A percentile compares a stretch with the other conserved stretches of the same genome.
Evolutionary conservation across 257 asterid genomes (phyloP).

Genomic region (Salvia hispanica): DNA sequence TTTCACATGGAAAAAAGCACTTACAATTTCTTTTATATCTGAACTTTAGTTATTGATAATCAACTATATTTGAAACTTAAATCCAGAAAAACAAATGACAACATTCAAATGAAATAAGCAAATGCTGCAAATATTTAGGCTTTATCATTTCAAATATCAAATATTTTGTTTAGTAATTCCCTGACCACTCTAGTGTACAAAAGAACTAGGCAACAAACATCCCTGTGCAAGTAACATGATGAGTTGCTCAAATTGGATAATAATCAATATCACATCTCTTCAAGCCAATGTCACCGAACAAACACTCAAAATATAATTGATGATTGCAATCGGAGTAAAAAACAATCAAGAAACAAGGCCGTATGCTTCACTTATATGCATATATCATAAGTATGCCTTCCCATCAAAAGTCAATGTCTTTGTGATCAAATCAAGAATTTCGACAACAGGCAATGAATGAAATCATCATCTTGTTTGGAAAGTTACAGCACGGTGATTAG

Average conservation of each 20-base stretch:
- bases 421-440: not conserved
- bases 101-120: constrained; percentile 5
- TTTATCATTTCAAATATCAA: constrained; percentile 3
- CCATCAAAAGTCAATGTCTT: not conserved
- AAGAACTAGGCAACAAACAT: too few species aligned
- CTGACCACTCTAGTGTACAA: too few species aligned
- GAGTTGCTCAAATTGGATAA: too few species aligned
- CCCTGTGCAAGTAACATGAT: too few species aligned
- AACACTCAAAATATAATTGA: constrained; percentile 1
- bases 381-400: not conserved
- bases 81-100: not conserved
- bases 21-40: not conserved
- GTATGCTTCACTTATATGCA: not conserved
- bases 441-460: not conserved
- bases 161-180: not conserved
- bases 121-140: too few species aligned
- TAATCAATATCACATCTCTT: not conserved
- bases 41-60: not conserved
- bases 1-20: not conserved
- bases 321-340: not conserved
- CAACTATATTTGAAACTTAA: not conserved
- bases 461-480: not conserved
- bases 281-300: not conserved
- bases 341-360: constrained; percentile 3
- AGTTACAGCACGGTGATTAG: not conserved